Base-by-base conservation (phyloP, 2,329 filamentous ascomycete species). In the Aspergillus japonicus region DNA sequence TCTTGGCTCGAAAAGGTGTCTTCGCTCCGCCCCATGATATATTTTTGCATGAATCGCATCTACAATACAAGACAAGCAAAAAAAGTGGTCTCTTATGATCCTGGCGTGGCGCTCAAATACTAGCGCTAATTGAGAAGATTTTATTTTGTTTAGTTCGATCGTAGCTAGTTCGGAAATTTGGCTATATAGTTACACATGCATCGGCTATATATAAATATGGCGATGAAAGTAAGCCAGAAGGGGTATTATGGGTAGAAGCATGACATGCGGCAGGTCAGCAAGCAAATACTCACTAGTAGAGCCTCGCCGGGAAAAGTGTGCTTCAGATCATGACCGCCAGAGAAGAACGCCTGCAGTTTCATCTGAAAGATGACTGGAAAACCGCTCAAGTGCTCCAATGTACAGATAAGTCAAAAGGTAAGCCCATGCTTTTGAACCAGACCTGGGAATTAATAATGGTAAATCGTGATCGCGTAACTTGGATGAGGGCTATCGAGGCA, bases 401-500 rank as follows among this genome's bases (percentile, higher is more conserved):
- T 56, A 52, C 39, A 31, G 51, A 54, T 50, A 16, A 39, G 33
- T 24, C 31, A 23, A 19, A 53, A 56, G 8, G 23, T 11, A 29
- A 26, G 39, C 33, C 47, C 29, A 50, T 42, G 16, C 47, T 12
- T 56, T 57, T 19, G 29, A 55, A 44, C 6, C 19, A 44, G 16
- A 16, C 39, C 14, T 26, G 50, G 54, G 48, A 59, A 53, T 60
- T 52, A 56, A 61, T 61, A 59, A 31, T 53, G 51, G 54, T 56
- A 63, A 51, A 54, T 66, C 66, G 60, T 71, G 61, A 56, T 66
- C 62, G 59, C 66, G 39, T 69, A 53, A 69, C n/a, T 35, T 31
- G 42, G 35, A 19, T 19, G 47, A 31, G 54, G 51, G 50, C 73
- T 60, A 76, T 66, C 72, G 69, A 49, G 73, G 72, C 65, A 76